Evolutionary conservation across 371 early-diverging fungal species (phyloP).

Genomic region (Lichtheimia ramosa): DNA sequence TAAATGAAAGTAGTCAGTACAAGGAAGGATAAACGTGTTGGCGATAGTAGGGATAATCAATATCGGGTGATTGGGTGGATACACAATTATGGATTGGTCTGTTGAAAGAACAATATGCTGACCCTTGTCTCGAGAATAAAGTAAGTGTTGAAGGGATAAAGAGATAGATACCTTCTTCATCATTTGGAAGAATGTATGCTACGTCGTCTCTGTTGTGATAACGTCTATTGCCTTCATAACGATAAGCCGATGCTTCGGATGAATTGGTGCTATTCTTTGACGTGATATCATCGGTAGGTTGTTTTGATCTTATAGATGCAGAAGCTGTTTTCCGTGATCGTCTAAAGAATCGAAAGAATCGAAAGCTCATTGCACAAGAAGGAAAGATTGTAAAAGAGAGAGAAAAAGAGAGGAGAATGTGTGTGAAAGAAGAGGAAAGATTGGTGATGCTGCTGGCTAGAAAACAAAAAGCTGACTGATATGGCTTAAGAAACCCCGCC

Average conservation of each 20-base stretch:
- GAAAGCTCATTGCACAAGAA: not conserved
- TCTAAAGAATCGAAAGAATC: not conserved
- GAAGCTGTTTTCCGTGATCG: not conserved
- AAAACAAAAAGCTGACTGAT: too few relatives aligned
- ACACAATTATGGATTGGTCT: too few relatives aligned
- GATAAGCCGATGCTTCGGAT: constrained; percentile 7
- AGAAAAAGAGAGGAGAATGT: not conserved
- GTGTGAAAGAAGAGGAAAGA: too few relatives aligned
- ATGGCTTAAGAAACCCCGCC: too few relatives aligned
- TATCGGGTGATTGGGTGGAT: too few relatives aligned
- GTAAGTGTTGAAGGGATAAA: too few relatives aligned
- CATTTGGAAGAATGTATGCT: constrained; percentile 53
- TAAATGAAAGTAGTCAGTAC: not conserved
- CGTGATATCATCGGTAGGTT: not conserved
- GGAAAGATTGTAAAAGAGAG: not conserved
- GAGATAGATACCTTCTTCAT: constrained; percentile 34
- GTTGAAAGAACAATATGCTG: too few relatives aligned
- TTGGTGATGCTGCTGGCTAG: too few relatives aligned
- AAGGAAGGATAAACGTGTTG: too few relatives aligned
- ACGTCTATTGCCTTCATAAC: constrained; percentile 37
- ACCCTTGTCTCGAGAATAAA: too few relatives aligned
- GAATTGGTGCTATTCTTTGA: constrained; percentile 2
- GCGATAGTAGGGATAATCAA: not conserved
- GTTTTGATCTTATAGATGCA: not conserved
- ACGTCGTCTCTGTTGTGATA: constrained; percentile 41